Evolutionary conservation across 2,329 filamentous ascomycete genomes (phyloP).

Genomic region (Cladosporium sp.): DNA sequence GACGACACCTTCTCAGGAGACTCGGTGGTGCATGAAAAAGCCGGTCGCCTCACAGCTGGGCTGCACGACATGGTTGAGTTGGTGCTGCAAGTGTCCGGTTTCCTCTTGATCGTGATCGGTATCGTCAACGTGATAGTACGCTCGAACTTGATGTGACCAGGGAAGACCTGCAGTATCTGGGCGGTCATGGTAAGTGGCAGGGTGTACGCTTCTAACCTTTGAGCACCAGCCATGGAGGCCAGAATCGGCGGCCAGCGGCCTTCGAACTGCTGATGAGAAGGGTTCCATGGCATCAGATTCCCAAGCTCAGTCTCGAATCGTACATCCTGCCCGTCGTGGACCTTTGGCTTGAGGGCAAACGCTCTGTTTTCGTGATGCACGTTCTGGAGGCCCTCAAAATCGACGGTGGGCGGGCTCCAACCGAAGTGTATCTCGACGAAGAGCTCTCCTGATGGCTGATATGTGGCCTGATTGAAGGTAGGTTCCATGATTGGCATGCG

Average conservation of each 20-base stretch:
- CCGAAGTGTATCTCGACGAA: conserved; percentile 18
- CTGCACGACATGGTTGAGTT: background rate
- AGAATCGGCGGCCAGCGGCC: conserved; percentile 18
- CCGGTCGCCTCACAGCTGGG: background rate
- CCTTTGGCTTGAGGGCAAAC: conserved; percentile 17
- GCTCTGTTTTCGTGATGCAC: conserved; percentile 18
- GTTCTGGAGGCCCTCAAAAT: conserved; percentile 21
- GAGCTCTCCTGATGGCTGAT: conserved; percentile 4
- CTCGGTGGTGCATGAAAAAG: background rate
- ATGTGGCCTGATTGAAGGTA: conserved; percentile 15
- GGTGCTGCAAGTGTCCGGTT: conserved; percentile 19
- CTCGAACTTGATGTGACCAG: conserved; percentile 19
- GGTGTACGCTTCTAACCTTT: conserved; percentile 22
- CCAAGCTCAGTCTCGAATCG: background rate
- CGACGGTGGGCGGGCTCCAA: conserved; percentile 19
- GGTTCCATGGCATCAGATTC: background rate
- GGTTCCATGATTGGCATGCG: conserved; percentile 18
- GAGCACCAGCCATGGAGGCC: conserved; percentile 18
- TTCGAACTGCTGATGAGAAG: conserved; percentile 15
- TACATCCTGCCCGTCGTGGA: background rate
- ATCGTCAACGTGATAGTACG: conserved; percentile 20
- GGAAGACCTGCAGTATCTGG: conserved; percentile 17
- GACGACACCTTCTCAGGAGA: background rate
- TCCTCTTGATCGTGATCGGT: conserved; percentile 23
- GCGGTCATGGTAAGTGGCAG: conserved; percentile 21